phyloP scores from a whole-genome alignment of 768 basidiomycete genomes.

The Auricularia sp. region DNA sequence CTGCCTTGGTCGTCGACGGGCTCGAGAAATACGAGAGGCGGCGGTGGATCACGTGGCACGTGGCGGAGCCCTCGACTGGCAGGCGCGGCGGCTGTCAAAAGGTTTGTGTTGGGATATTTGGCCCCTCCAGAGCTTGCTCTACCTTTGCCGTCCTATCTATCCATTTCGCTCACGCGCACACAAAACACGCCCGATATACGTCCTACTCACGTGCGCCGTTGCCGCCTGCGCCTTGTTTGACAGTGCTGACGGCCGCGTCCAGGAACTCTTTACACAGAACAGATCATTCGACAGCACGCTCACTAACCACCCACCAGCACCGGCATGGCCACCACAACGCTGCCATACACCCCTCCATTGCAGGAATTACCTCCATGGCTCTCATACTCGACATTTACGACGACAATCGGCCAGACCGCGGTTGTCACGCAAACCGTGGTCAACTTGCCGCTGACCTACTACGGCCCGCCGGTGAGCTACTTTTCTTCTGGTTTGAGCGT shows the following conservation, averaged over 20 bases:
- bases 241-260: not conserved
- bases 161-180: not conserved
- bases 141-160: not conserved
- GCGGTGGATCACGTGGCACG: too few relatives aligned
- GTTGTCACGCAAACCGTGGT: conserved; percentile 36
- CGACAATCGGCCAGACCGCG: conserved; percentile 27
- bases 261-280: not conserved
- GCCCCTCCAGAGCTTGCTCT: not conserved
- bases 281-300: too few relatives aligned
- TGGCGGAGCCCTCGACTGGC: too few relatives aligned
- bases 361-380: conserved; percentile 70
- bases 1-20: too few relatives aligned
- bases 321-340: not conserved
- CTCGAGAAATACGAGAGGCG: too few relatives aligned
- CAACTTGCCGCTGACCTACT: conserved; percentile 68
- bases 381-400: conserved; percentile 32
- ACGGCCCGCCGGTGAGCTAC: conserved; percentile 65
- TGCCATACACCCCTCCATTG: not conserved
- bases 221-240: not conserved
- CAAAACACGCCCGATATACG: not conserved
- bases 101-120: too few relatives aligned
- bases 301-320: too few relatives aligned
- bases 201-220: not conserved
- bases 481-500: not conserved
- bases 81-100: too few relatives aligned